Conservation (phyloP, 2,329 filamentous ascomycete genomes). For the Xylaria sp. region DNA sequence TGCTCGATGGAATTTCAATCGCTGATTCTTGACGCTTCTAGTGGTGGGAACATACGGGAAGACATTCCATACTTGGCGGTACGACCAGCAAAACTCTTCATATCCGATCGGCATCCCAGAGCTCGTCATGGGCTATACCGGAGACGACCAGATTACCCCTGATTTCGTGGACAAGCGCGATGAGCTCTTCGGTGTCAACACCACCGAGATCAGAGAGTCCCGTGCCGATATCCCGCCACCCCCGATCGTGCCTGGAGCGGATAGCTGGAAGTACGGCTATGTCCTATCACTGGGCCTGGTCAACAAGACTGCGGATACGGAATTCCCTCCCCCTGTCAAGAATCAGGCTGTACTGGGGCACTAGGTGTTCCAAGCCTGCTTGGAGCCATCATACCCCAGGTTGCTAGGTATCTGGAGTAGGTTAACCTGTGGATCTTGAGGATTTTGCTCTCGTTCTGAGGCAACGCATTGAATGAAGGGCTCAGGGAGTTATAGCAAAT, state of each 20-base stretch:
- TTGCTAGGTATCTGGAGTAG: no score
- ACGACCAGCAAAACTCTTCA: slow-evolving; percentile 23
- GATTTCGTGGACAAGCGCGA: slow-evolving; percentile 27
- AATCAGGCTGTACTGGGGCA: slow-evolving; percentile 4
- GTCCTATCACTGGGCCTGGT: slow-evolving; percentile 17
- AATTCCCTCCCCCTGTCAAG: slow-evolving; percentile 6
- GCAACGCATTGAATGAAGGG: no score
- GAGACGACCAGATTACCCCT: slow-evolving; percentile 47
- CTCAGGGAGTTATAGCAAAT: no score
- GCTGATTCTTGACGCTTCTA: slow-evolving; percentile 1
- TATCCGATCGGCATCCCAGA: slow-evolving; percentile 63
- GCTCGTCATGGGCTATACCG: slow-evolving; percentile 66
- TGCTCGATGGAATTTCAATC: neutral
- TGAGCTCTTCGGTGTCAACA: slow-evolving; percentile 28
- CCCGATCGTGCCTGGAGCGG: slow-evolving; percentile 15
- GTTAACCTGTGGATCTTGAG: no score
- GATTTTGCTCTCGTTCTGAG: no score
- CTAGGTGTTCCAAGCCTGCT: neutral
- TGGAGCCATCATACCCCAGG: no score
- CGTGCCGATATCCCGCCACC: slow-evolving; percentile 23
- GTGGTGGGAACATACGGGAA: slow-evolving; percentile 32
- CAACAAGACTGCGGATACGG: slow-evolving; percentile 15
- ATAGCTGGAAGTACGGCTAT: slow-evolving; percentile 24
- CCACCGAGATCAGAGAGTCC: slow-evolving; percentile 23
- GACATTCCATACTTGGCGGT: slow-evolving; percentile 33